Conservation (phyloP, 2,329 filamentous ascomycete genomes). For the Fusarium papillatum region DNA sequence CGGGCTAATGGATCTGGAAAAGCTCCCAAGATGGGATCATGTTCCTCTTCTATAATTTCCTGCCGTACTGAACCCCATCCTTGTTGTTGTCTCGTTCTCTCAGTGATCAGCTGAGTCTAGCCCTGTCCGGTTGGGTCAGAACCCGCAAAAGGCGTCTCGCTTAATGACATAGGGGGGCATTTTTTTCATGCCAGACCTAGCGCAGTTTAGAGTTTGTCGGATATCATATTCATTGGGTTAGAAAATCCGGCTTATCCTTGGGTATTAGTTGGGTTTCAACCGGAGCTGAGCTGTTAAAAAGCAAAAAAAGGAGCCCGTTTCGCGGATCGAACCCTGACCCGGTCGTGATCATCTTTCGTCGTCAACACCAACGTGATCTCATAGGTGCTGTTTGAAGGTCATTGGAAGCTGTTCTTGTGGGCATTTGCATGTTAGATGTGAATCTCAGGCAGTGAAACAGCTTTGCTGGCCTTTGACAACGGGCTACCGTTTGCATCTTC, state of each 20-base stretch:
- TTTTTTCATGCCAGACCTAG: constrained; percentile 7
- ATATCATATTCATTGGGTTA: not conserved
- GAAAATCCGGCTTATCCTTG: not conserved
- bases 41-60: constrained; percentile 30
- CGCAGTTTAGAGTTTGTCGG: constrained; percentile 16
- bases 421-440: too few relatives aligned
- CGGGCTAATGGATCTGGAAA: constrained; percentile 12
- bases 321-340: too few relatives aligned
- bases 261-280: too few relatives aligned
- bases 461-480: too few relatives aligned
- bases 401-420: too few relatives aligned
- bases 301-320: too few relatives aligned
- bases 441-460: too few relatives aligned
- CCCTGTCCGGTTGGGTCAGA: constrained; percentile 5
- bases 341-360: too few relatives aligned
- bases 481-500: too few relatives aligned
- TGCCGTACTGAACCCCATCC: constrained; percentile 8
- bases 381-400: too few relatives aligned
- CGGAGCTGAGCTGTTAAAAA: too few relatives aligned
- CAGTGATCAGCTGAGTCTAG: constrained; percentile 19
- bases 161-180: not conserved
- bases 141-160: constrained; percentile 1
- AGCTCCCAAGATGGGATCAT: constrained; percentile 17
- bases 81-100: constrained; percentile 29
- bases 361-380: too few relatives aligned